Base-by-base conservation (phyloP, 192 early-diverging fungal genomes). In the Geranomyces michiganensis region DNA sequence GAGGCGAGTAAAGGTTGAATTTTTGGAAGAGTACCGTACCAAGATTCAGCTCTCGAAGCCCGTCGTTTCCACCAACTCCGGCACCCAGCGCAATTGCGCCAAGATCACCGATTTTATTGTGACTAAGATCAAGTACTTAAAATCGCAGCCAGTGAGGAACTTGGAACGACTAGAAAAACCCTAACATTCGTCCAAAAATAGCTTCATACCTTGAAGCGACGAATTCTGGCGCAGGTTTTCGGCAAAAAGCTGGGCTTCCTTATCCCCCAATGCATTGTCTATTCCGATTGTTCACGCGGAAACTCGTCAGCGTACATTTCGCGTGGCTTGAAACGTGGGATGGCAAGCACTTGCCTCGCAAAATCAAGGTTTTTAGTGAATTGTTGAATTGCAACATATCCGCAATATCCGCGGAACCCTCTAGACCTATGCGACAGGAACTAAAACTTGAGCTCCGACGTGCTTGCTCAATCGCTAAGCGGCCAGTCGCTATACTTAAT, bases 61-160 rank as follows among this genome's bases (percentile, higher is more conserved):
- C 49, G 58, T 84, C 85, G 56, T 86, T 86, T 15, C 63, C 51
- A 1, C 45, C 48, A 1, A 86, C 21, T 1, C 78, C 85, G 12
- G 68, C 47, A 24, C 85, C 85, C 55, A 86, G 68, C 1, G 80
- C 80, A 56, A 80, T 77, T 0, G 80, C 82, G 29, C 85, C 85
- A 24, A 86, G 47, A 55, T 82, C 79, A 6, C 85, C 85, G 55
- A 86, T 82, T 14, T 70, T 17, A 56, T 86, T 86, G 62, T 82
- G 47, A 58, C 81, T 83, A n/a, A 86, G 47, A 56, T 86, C 80
- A 1, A 86, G 61, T 0, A 74, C 84, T 78, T 60, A 2, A 21
- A 43, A 14, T 58, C 56, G 46, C 19, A 19, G 12, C 56, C 14
- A 12, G 12, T 58, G 26, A 24, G 24, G 12, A 14, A 26, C 10